A percentile compares a stretch with the other conserved stretches of the same genome.
These are phyloP conservation scores for Rhodofomes roseus DNA, from an alignment of 1,284 basidiomycete genomes.

Conservation along the genomic window DNA sequence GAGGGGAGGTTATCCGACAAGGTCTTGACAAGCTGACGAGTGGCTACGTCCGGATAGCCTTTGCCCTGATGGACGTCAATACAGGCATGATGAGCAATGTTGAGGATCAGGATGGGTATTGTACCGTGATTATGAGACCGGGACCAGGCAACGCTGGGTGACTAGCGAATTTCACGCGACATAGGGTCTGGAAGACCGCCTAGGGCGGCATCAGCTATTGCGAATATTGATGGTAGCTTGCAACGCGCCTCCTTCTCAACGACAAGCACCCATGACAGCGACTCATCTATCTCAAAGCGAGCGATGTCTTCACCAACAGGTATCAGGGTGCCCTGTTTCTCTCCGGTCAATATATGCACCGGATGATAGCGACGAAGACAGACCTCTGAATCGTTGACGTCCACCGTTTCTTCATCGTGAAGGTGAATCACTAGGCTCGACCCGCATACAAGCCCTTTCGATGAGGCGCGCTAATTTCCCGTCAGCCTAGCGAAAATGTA, in stretches of 20 bases:
- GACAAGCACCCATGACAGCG: constrained; percentile 74
- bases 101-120: constrained; percentile 30
- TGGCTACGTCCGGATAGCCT: constrained; percentile 90
- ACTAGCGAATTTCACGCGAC: constrained; percentile 49
- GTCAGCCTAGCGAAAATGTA: background rate
- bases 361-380: constrained; percentile 9
- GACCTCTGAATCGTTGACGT: constrained; percentile 58
- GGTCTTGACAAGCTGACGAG: constrained; percentile 74
- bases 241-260: constrained; percentile 85
- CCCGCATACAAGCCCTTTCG: constrained; percentile 83
- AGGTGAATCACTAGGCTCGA: constrained; percentile 57
- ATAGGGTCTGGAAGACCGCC: constrained; percentile 88
- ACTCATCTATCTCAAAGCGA: constrained; percentile 47
- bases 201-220: constrained; percentile 26
- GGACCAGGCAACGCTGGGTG: constrained; percentile 46
- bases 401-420: constrained; percentile 49
- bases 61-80: constrained; percentile 66
- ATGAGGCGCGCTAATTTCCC: constrained; percentile 66
- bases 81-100: background rate
- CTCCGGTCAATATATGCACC: background rate
- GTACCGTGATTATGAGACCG: constrained; percentile 76
- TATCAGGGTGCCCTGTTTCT: constrained; percentile 65
- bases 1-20: constrained; percentile 63
- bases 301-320: constrained; percentile 71
- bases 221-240: background rate